Evolutionary conservation across 805 yeast genomes (phyloP).

Genomic region (Ogataea glucozyma): DNA sequence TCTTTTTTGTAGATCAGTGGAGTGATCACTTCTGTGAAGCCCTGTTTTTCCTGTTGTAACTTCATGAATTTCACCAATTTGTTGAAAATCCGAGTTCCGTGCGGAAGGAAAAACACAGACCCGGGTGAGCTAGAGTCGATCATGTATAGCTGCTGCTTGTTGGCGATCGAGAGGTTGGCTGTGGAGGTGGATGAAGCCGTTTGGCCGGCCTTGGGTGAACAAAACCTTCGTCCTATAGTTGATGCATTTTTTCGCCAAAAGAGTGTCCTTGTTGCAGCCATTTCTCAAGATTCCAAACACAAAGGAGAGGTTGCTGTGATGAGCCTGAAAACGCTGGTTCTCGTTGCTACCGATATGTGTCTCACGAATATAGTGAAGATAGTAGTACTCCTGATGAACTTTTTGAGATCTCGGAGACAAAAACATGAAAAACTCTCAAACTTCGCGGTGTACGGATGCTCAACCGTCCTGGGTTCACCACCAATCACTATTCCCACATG

Average conservation of each 20-base stretch:
- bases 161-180: slow-evolving; percentile 47
- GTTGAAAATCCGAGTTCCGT: slow-evolving; percentile 86
- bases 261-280: neutral
- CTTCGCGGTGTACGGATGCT: too few relatives aligned
- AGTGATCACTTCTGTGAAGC: slow-evolving; percentile 89
- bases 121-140: slow-evolving; percentile 88
- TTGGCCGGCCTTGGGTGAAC: slow-evolving; percentile 9
- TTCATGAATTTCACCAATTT: slow-evolving; percentile 81
- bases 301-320: too few relatives aligned
- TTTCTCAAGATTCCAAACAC: too few relatives aligned
- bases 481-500: too few relatives aligned
- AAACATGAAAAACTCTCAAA: too few relatives aligned
- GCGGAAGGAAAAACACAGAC: slow-evolving; percentile 86
- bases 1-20: slow-evolving; percentile 83
- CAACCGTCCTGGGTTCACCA: too few relatives aligned
- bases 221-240: slow-evolving; percentile 8
- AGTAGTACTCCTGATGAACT: too few relatives aligned
- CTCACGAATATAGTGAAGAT: too few relatives aligned
- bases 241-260: neutral
- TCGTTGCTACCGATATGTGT: too few relatives aligned
- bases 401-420: too few relatives aligned
- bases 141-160: slow-evolving; percentile 72
- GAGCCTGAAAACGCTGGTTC: too few relatives aligned
- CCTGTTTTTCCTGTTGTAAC: slow-evolving; percentile 73
- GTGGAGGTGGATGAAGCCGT: slow-evolving; percentile 34